A percentile compares a stretch with the other conserved stretches of the same genome.
Conservation (phyloP, 2,329 filamentous ascomycete genomes). For the Monosporascus sp. region DNA sequence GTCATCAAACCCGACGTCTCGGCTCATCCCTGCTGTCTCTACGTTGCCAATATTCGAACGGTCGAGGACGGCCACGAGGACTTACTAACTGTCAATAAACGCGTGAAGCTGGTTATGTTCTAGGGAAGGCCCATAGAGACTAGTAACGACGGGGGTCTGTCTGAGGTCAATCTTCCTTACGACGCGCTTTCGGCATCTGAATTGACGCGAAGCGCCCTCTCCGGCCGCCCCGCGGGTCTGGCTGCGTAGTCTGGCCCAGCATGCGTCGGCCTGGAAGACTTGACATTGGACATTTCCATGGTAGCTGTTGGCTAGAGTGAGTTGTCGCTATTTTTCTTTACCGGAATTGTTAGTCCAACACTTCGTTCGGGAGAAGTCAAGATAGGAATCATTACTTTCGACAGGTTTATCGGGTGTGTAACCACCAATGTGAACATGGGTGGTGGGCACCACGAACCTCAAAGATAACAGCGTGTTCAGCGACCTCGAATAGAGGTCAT, state of each 20-base stretch:
- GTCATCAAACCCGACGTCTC: constrained; percentile 31
- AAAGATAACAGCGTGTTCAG: too few species aligned
- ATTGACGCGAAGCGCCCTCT: constrained; percentile 16
- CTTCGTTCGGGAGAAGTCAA: too few species aligned
- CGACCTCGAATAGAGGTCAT: too few species aligned
- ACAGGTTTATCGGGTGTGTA: too few species aligned
- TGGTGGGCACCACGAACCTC: too few species aligned
- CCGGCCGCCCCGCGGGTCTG: not conserved
- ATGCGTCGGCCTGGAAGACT: not conserved
- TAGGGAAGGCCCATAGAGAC: constrained; percentile 19
- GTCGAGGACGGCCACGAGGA: constrained; percentile 32
- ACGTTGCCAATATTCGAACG: constrained; percentile 37
- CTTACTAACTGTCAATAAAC: constrained; percentile 9
- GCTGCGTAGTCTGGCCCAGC: not conserved
- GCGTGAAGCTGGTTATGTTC: not conserved
- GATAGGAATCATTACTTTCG: too few species aligned
- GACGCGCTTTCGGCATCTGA: constrained; percentile 27
- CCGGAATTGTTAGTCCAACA: not conserved
- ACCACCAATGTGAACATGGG: too few species aligned
- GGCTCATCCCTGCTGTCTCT: constrained; percentile 30
- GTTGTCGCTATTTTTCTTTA: not conserved
- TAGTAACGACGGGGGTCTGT: constrained; percentile 27
- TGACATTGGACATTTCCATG: not conserved
- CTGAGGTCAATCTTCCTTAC: constrained; percentile 29
- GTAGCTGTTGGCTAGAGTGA: not conserved